Percentiles rank a stretch among this genome's conserved stretches.
Evolutionary conservation across 768 basidiomycete species (phyloP).

Genomic region (Amanita inopinata): DNA sequence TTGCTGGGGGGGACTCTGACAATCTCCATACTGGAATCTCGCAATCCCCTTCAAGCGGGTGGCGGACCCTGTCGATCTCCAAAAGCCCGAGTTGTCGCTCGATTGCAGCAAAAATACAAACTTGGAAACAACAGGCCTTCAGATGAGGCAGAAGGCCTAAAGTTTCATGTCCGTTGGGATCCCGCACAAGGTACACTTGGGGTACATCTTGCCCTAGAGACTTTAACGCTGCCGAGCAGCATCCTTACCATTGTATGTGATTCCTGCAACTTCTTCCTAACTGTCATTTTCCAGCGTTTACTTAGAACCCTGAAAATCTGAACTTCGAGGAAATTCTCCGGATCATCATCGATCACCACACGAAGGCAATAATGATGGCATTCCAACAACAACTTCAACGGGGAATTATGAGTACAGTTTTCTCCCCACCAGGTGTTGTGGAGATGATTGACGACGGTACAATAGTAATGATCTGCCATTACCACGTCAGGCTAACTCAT

Average conservation of each 20-base stretch:
- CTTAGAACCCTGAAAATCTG: conserved; percentile 55
- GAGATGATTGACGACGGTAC: conserved; percentile 46
- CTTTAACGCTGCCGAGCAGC: conserved; percentile 29
- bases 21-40: conserved; percentile 56
- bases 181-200: conserved; percentile 61
- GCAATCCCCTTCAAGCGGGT: conserved; percentile 25
- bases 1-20: conserved; percentile 62
- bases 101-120: conserved; percentile 57
- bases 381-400: conserved; percentile 48
- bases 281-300: conserved; percentile 5
- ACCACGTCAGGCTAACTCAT: neutral
- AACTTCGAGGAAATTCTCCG: conserved; percentile 67
- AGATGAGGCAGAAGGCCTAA: conserved; percentile 65
- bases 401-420: conserved; percentile 42
- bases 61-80: conserved; percentile 44
- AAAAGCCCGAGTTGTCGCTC: conserved; percentile 43
- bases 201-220: conserved; percentile 40
- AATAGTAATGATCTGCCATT: conserved; percentile 8
- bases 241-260: conserved; percentile 51
- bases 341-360: conserved; percentile 56
- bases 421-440: conserved; percentile 53
- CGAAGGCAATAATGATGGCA: conserved; percentile 46
- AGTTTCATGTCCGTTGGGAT: conserved; percentile 71
- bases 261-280: neutral
- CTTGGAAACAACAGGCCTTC: conserved; percentile 46